Percentiles rank a stretch among this genome's conserved stretches.
Evolutionary conservation across 768 basidiomycete species (phyloP).

Genomic region (Cytidiella melzeri): DNA sequence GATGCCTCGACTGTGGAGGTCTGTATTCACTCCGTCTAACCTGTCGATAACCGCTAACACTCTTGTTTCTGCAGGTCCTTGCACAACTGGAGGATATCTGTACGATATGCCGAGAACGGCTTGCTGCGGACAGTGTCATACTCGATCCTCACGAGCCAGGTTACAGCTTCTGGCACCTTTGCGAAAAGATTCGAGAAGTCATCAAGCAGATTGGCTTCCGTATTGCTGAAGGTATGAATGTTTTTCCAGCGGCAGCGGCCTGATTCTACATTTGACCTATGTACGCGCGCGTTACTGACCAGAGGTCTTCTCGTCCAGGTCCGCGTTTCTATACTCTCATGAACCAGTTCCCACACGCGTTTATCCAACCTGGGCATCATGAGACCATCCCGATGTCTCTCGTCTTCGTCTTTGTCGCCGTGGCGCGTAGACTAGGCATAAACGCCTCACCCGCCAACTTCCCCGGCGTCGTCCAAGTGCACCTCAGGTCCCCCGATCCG

Average conservation of each 20-base stretch:
- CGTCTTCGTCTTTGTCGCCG: constrained; percentile 49
- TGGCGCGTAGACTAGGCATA: constrained; percentile 47
- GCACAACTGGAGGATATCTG: constrained; percentile 35
- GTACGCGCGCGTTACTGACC: not conserved
- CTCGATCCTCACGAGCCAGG: constrained; percentile 26
- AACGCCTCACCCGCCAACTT: constrained; percentile 49
- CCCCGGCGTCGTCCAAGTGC: constrained; percentile 48
- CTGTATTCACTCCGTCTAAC: constrained; percentile 8
- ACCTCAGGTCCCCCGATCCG: constrained; percentile 36
- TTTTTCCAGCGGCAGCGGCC: too few relatives aligned
- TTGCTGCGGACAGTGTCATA: constrained; percentile 25
- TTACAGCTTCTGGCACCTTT: constrained; percentile 31
- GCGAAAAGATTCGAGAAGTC: constrained; percentile 42
- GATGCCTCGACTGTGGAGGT: constrained; percentile 40
- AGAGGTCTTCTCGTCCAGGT: constrained; percentile 19
- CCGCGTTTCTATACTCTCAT: constrained; percentile 36
- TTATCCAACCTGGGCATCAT: constrained; percentile 40
- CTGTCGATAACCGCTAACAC: too few relatives aligned
- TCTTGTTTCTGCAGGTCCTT: constrained; percentile 31
- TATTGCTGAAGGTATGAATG: constrained; percentile 36
- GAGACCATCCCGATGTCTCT: constrained; percentile 54
- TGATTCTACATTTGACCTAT: not conserved
- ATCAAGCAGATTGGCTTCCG: constrained; percentile 45
- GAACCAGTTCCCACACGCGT: constrained; percentile 55
- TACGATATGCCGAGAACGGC: constrained; percentile 32